Evolutionary conservation across 805 yeast species (phyloP).

Genomic region (Yamadazyma ubonensis): DNA sequence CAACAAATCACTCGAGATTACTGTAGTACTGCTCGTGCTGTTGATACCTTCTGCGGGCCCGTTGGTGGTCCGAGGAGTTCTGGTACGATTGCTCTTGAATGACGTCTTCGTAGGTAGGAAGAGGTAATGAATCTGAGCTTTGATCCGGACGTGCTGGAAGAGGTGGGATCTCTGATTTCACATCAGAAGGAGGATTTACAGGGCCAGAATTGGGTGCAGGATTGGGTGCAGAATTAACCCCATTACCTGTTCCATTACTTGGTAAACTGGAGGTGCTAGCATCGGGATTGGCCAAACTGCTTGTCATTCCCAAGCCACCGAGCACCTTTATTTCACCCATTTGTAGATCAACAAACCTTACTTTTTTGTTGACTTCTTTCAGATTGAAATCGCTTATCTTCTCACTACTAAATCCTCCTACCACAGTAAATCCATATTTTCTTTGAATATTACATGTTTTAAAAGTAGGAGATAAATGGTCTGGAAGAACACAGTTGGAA

Average conservation of each 20-base stretch:
- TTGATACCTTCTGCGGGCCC: constrained; percentile 35
- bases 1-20: constrained; percentile 22
- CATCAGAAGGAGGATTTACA: too few relatives aligned
- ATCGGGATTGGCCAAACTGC: constrained; percentile 14
- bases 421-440: constrained; percentile 19
- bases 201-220: too few relatives aligned
- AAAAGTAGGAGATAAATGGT: constrained; percentile 52
- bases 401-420: constrained; percentile 27
- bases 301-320: constrained; percentile 29
- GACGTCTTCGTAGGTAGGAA: constrained; percentile 42
- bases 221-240: neutral
- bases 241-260: neutral
- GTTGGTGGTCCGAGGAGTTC: constrained; percentile 30
- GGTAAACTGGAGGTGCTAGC: neutral
- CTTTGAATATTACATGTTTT: constrained; percentile 54
- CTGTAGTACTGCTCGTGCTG: constrained; percentile 29
- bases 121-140: constrained; percentile 2
- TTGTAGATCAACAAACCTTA: constrained; percentile 29
- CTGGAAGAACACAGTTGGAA: constrained; percentile 45
- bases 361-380: constrained; percentile 19
- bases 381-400: constrained; percentile 22
- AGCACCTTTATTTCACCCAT: constrained; percentile 33
- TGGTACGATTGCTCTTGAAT: constrained; percentile 30
- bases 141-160: constrained; percentile 4
- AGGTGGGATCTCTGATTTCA: constrained; percentile 5